phyloP scores from a whole-genome alignment of 176 grass and related monocot species.

The Lolium rigidum region DNA sequence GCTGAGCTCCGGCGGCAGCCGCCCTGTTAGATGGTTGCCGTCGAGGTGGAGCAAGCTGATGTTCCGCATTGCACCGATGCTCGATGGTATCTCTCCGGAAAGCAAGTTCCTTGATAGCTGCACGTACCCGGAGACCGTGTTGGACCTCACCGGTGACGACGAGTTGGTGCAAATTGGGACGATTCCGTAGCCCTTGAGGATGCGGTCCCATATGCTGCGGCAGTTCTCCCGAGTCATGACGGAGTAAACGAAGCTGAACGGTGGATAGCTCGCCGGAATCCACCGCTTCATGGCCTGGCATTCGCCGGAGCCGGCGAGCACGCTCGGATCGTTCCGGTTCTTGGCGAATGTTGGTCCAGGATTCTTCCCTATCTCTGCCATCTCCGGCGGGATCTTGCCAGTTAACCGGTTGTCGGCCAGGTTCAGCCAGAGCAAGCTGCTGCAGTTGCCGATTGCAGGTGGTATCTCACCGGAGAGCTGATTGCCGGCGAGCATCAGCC shows the following conservation, averaged over 20 bases:
- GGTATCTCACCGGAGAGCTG: constrained; percentile 73
- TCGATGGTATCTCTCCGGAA: constrained; percentile 57
- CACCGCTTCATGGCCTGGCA: constrained; percentile 81
- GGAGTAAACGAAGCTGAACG: constrained; percentile 82
- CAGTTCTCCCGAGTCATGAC: constrained; percentile 79
- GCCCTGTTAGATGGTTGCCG: constrained; percentile 55
- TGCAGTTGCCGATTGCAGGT: constrained; percentile 75
- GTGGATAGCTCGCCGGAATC: constrained; percentile 87
- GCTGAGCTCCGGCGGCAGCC: constrained; percentile 57
- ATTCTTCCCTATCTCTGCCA: constrained; percentile 64
- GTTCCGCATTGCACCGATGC: constrained; percentile 62
- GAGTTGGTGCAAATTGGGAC: constrained; percentile 70
- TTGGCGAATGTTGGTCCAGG: constrained; percentile 67
- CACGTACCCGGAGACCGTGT: constrained; percentile 76
- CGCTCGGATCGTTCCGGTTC: constrained; percentile 42
- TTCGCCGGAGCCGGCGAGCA: constrained; percentile 70
- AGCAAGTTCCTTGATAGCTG: constrained; percentile 78
- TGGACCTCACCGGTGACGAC: constrained; percentile 51
- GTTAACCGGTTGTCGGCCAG: constrained; percentile 63
- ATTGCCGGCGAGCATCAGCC: constrained; percentile 92
- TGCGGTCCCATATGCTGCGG: constrained; percentile 61
- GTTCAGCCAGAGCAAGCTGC: constrained; percentile 92
- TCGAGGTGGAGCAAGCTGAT: constrained; percentile 82
- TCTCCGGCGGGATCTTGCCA: constrained; percentile 66
- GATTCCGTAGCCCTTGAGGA: constrained; percentile 83